phyloP scores from a whole-genome alignment of 106 monocot species.

The Dendrobium catenatum region DNA sequence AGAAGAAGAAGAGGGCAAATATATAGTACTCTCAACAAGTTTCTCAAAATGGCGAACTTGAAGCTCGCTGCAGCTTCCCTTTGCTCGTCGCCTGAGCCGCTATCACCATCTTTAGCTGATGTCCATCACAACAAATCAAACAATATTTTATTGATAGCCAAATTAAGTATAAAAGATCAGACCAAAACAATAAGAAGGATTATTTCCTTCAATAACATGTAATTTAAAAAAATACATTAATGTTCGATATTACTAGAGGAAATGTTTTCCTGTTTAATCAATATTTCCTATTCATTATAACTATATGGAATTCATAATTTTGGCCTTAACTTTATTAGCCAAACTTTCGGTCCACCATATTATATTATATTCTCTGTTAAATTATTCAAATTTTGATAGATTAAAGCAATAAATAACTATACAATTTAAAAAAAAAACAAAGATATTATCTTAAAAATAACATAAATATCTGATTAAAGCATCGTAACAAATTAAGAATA shows the following conservation, averaged over 20 bases:
- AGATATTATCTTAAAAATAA: background rate
- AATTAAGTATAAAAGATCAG: background rate
- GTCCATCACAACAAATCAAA: background rate
- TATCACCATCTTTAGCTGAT: slow-evolving; percentile 38
- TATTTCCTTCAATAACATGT: background rate
- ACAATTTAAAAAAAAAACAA: background rate
- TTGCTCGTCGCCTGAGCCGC: slow-evolving; percentile 32
- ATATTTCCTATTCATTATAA: background rate
- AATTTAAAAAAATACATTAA: background rate
- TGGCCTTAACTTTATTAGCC: background rate
- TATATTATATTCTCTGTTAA: background rate
- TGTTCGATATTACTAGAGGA: no score
- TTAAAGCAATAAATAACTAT: background rate
- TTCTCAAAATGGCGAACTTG: slow-evolving; percentile 64
- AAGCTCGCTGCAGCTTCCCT: slow-evolving; percentile 37
- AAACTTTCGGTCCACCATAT: no score
- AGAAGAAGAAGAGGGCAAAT: background rate
- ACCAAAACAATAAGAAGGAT: background rate
- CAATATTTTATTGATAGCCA: background rate
- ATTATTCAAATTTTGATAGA: background rate
- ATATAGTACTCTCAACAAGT: background rate
- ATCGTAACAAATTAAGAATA: no score
- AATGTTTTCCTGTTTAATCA: background rate
- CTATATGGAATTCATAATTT: no score
- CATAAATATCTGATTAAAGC: no score